Percentiles rank a stretch among this genome's conserved stretches.
phyloP scores from a whole-genome alignment of 495 filamentous ascomycete species.

The Penicillium cataractarum region DNA sequence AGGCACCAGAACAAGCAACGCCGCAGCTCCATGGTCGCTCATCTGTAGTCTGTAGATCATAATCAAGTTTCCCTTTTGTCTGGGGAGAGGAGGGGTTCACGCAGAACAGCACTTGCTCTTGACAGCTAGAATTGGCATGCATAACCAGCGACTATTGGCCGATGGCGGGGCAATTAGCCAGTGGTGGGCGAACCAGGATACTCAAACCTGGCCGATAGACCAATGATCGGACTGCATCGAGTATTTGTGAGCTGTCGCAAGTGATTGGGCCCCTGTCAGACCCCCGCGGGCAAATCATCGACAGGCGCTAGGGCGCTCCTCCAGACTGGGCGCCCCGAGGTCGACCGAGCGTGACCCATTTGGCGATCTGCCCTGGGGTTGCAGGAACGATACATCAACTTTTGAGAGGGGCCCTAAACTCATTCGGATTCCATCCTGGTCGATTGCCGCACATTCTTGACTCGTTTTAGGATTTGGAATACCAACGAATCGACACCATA shows the following conservation, averaged over 20 bases:
- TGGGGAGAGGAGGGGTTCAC: slow-evolving; percentile 2
- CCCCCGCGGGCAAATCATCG: slow-evolving; percentile 11
- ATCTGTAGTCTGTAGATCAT: not conserved
- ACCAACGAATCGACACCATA: not conserved
- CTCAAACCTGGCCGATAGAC: slow-evolving; percentile 9
- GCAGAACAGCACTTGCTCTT: slow-evolving; percentile 6
- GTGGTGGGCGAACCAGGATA: slow-evolving; percentile 2
- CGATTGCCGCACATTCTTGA: not conserved
- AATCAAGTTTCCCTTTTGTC: slow-evolving; percentile 1
- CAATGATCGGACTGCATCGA: slow-evolving; percentile 24
- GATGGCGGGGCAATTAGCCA: not conserved
- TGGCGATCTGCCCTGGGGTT: slow-evolving; percentile 19
- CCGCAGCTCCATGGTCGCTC: not conserved
- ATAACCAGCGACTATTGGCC: slow-evolving; percentile 14
- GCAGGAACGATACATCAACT: slow-evolving; percentile 33
- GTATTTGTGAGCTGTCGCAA: not conserved
- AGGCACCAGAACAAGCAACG: not conserved
- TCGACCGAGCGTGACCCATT: slow-evolving; percentile 18
- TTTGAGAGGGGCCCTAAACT: not conserved
- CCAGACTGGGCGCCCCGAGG: slow-evolving; percentile 12
- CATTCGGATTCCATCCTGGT: not conserved
- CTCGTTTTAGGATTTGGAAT: not conserved
- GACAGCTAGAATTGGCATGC: slow-evolving; percentile 22
- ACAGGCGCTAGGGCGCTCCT: not conserved
- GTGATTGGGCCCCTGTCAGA: slow-evolving; percentile 11